phyloP scores from a whole-genome alignment of 495 filamentous ascomycete species.

The Aspergillus olivimuriae region DNA sequence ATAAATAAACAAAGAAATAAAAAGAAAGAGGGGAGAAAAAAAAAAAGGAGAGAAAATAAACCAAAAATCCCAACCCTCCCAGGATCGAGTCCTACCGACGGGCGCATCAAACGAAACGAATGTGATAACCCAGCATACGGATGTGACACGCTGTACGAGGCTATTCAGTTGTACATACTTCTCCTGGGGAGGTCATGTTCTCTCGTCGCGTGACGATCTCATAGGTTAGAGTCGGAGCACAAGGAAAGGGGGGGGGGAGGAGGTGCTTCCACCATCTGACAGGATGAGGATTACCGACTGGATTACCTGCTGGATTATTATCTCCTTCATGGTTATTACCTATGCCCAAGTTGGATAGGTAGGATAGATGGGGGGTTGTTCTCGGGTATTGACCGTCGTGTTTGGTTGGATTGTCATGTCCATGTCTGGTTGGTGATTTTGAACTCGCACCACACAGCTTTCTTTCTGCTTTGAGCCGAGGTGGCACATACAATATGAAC shows the following conservation, averaged over 20 bases:
- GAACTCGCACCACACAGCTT: neutral
- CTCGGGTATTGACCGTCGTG: neutral
- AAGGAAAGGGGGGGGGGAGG: neutral
- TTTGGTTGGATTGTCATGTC: no score
- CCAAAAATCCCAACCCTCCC: no score
- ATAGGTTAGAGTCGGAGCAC: conserved; percentile 5
- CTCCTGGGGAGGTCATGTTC: conserved; percentile 7
- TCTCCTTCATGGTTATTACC: neutral
- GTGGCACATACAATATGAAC: neutral
- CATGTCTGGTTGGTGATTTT: no score
- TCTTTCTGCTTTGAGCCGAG: neutral
- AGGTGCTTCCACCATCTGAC: conserved; percentile 1
- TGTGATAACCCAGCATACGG: conserved; percentile 9
- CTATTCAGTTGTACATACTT: conserved; percentile 7
- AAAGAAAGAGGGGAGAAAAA: no score
- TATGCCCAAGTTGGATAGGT: neutral
- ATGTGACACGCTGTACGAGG: conserved; percentile 14
- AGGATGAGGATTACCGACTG: no score
- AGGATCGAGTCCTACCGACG: no score
- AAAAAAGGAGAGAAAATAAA: no score
- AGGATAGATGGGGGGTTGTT: neutral
- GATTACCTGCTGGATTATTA: no score
- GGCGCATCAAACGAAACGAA: conserved; percentile 1
- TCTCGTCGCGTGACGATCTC: conserved; percentile 7
- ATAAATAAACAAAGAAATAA: no score